Evolutionary conservation across 306 rosid genomes (phyloP), one percentile per base, ranked within the genome.

Genomic region (Alnus glutinosa): DNA sequence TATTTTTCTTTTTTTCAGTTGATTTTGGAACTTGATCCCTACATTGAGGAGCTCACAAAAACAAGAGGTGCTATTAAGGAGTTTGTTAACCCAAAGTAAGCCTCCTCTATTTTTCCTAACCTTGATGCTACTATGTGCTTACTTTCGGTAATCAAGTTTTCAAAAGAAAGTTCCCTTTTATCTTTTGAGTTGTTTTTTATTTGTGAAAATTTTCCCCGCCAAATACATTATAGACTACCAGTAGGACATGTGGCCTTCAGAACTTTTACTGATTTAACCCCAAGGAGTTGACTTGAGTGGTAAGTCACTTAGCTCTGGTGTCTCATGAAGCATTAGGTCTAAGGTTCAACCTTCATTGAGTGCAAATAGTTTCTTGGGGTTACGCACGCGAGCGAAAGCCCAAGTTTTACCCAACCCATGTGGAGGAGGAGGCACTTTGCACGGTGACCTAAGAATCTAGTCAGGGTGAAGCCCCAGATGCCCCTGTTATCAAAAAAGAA

Each of bases 41-140:
- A 95, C 86, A 86, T 95, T 79, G 94, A 91, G 36, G 98, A 95
- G 85, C 98, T 95, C 91, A 76, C 90, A 78, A 91, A 88, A 85
- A 95, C 99, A 4, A 83, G 86, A 79, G 98, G 99, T 74, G 88
- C 94, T 74, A 92, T 95, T 75, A 79, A 89, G 81, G 99, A 95
- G 91, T 95, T 95, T 67, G 98, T 95, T 48, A 95, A 95, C 80
- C 99, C 99, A 83, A 95, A 95, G 99, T 95, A 93, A 82, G 80
- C 70, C 77, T 85, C 78, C 77, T 64, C 77, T 77, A 37, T 57
- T 58, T 64, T 49, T 49, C 16, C 48, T 58, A 78, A 61, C 47
- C 77, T 75, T 75, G 18, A 34, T 36, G 69, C 61, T 71, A 58
- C 44, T 64, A 32, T 30, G 42, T 62, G 61, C 61, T 13, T 62